A percentile compares a stretch with the other conserved stretches of the same genome.
Conservation (phyloP, 139 green algal species). For the Yamagishiella unicocca region DNA sequence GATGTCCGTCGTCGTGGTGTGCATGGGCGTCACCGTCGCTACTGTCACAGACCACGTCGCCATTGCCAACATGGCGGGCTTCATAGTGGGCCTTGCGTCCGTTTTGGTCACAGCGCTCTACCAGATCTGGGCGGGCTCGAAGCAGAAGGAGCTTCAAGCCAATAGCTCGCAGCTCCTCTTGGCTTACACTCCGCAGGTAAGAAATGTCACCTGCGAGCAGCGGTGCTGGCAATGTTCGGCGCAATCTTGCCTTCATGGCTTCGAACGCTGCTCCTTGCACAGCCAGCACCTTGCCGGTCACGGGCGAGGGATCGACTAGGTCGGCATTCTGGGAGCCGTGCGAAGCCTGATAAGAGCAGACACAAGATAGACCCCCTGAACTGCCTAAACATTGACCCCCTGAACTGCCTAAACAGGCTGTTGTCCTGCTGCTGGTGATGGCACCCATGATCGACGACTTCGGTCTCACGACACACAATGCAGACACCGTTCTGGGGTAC, state of each 20-base stretch:
- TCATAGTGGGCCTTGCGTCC: conserved; percentile 71
- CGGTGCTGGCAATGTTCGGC: no score
- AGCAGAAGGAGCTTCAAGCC: conserved; percentile 68
- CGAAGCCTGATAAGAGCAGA: no score
- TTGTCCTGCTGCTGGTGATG: conserved; percentile 45
- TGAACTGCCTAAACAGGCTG: no score
- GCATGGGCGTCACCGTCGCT: conserved; percentile 80
- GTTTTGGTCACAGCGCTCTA: conserved; percentile 75
- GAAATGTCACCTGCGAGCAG: no score
- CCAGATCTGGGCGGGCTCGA: conserved; percentile 65
- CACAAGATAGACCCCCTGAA: no score
- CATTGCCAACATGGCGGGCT: conserved; percentile 66
- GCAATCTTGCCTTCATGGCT: no score
- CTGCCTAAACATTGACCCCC: no score
- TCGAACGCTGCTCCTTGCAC: no score
- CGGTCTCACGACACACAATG: neutral
- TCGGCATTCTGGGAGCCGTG: no score
- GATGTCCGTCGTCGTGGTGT: conserved; percentile 68
- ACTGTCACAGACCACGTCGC: conserved; percentile 83
- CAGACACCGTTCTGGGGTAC: conserved; percentile 54
- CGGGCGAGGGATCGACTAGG: no score
- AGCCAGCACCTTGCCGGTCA: no score
- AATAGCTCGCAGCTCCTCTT: conserved; percentile 72
- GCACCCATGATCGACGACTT: conserved; percentile 54
- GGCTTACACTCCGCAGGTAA: conserved; percentile 49